Base-by-base conservation (phyloP, 805 yeast species). In the Barnettozyma wickerhamii region DNA sequence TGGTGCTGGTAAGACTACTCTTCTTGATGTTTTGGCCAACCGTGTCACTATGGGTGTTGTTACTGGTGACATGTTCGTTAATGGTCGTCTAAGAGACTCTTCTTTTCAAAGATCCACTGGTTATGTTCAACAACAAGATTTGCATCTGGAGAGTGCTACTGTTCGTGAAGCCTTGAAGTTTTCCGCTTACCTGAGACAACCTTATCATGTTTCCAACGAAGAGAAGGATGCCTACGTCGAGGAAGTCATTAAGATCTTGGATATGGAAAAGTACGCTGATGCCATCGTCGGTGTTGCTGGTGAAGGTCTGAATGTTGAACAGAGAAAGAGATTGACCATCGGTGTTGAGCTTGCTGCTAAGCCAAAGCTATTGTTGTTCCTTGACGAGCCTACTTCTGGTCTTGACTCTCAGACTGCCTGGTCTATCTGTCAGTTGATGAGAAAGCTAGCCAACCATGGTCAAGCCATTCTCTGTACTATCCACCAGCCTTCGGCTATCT, bases 401-500 rank as follows among this genome's bases (percentile, higher is more conserved):
- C 64, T 79, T 54, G 84, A 79, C 55, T 78, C 83, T 17, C 83
- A 78, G 59, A 75, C 84, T 36, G 82, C 84, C 13, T 79, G 82
- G 82, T 72, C 83, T 24, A 74, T 78, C 51, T 74, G 79, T 58
- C 71, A 75, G 55, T 68, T 78, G 59, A 69, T 79, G 76, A 70
- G 78, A 59, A 75, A 75, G 49, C 59, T 79, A 43, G 79, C 83
- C 6, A 64, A 71, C 50, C 72, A 72, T 49, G 83, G 83, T 29
- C 82, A 78, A 57, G 82, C 83, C 35, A 77, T 78, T 55, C 63
- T 78, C 58, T 78, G 84, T 68, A 84, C 95, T 23, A 84, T 85
- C 49, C 93, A 84, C 63, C 95, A 85, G 63, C 95, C 95, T 55
- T 84, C 93, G 9, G 90, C 95, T 39, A 70, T 82, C 43, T 66